Evolutionary conservation across 2,329 filamentous ascomycete genomes (phyloP), one percentile per base, ranked within the genome.

Genomic region (Alternaria sp.): DNA sequence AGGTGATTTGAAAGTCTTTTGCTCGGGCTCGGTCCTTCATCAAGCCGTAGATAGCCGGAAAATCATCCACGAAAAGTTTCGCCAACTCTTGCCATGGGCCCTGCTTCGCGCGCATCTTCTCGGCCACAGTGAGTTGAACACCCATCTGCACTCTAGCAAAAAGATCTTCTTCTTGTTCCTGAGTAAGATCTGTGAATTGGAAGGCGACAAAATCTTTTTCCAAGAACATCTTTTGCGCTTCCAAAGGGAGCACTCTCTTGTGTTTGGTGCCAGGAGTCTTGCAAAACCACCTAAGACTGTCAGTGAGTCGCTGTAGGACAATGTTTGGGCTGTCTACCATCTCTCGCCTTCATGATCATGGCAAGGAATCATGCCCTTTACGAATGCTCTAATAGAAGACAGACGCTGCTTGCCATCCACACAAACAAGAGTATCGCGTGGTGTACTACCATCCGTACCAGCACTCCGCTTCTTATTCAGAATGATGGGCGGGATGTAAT

Each of bases 141-240:
- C 82, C 82, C 59, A 80, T 76, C 53, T 84, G 82, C 0, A 84
- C 82, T 14, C 82, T 72, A 7, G 81, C 78, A 60, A 84, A 84
- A 49, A 84, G 75, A 11, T 82, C 82, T 56, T 84, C 81, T 61
- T 84, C 82, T 53, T 82, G 81, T 12, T 76, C 72, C 12, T 70
- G 59, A 4, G 68, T 73, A 4, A 84, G 65, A 20, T 80, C 70
- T 6, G 70, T 63, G 62, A 81, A 83, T 44, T 84, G 81, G 32
- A 79, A 81, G 24, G 78, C 80, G 5, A 82, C 75, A 41, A 84
- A 77, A 5, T 78, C 74, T 49, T 79, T 79, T 2, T 66, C 57
- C 1, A 78, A 60, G 53, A 84, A 84, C 16, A 76, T 61, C 16
- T 73, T 66, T 54, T 79, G 80, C 4, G 70, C 62, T 2, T 71